Conservation (phyloP, 1,284 basidiomycete species). For the Ganoderma sp. region DNA sequence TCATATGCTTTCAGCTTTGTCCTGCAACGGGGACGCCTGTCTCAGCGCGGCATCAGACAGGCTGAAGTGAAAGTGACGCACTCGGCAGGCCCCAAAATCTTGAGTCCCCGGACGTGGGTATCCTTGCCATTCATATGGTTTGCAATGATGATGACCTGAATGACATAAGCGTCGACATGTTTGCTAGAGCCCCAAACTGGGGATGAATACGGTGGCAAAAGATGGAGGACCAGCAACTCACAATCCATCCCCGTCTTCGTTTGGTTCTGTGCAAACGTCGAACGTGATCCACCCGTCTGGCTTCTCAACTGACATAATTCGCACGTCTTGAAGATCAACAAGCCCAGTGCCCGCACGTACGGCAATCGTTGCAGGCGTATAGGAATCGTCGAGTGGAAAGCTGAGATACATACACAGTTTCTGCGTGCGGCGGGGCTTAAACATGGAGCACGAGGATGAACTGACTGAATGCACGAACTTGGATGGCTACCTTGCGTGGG, state of each 20-base stretch:
- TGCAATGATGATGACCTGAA: constrained; percentile 89
- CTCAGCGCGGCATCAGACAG: not conserved
- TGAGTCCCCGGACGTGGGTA: constrained; percentile 93
- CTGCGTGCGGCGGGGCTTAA: constrained; percentile 47
- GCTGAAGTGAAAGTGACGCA: constrained; percentile 46
- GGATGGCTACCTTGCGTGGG: constrained; percentile 86
- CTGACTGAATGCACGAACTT: constrained; percentile 53
- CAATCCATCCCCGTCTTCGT: constrained; percentile 78
- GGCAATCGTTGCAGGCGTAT: constrained; percentile 91
- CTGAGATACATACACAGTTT: constrained; percentile 92
- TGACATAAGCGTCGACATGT: constrained; percentile 85
- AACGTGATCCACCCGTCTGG: constrained; percentile 97
- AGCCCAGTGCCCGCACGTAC: constrained; percentile 92
- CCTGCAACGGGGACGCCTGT: not conserved
- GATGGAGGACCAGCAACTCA: constrained; percentile 43
- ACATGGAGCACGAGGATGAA: not conserved
- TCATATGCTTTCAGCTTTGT: constrained; percentile 53
- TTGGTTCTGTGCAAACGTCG: constrained; percentile 79
- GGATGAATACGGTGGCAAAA: not conserved
- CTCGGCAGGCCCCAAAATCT: constrained; percentile 85
- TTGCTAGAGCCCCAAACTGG: constrained; percentile 55
- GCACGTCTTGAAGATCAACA: constrained; percentile 91
- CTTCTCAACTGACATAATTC: constrained; percentile 84
- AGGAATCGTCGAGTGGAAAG: constrained; percentile 92
- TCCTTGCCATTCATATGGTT: constrained; percentile 99